Base-by-base conservation (phyloP, 805 yeast genomes). In the Komagataella ulmi region DNA sequence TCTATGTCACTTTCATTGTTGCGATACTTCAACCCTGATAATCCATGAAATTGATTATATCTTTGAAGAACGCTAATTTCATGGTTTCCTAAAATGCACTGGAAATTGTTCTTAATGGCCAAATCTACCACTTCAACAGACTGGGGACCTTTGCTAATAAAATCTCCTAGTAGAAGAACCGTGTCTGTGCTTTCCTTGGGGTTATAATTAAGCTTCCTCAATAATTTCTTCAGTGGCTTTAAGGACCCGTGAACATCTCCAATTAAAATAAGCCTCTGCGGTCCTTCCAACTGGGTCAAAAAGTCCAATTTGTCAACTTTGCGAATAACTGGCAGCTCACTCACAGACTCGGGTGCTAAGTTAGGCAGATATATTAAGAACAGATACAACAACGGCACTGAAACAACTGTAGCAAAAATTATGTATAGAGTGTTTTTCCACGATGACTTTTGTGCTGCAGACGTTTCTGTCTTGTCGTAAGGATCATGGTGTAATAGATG, bases 181-280 rank as follows among this genome's bases (percentile, higher is more conserved):
- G 76, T 75, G 61, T 88, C 95, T 10, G 40, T 8, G 7, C 63
- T 58, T 18, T 69, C 59, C 3, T 58, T 58, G 14, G 64, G 62
- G 52, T 79, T 70, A 58, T 72, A 78, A 10, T 72, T 64, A 18
- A 78, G 58, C 58, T 78, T 74, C 7, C 70, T 58, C 52, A 90
- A 66, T 45, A 91, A 68, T 49, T 71, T 65, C 52, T 63, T 62
- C 52, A 89, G 67, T 58, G 79, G 79, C 6, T 71, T 66, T 58
- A 72, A 79, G 57, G 82, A 81, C 1, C 97, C 97, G 66, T 90
- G 98, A 19, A 90, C 79, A 63, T 90, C 98, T 3, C 98, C 97
- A 23, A 90, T 72, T 48, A 88, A 61, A 3, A 91, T 72, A 14
- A 85, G 60, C 54, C 95, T 70, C 45, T 71, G 72, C 7, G 61